These are phyloP conservation scores for Pyrenochaeta sp. DNA, from an alignment of 2,329 filamentous ascomycete genomes.

Conservation along the genomic window DNA sequence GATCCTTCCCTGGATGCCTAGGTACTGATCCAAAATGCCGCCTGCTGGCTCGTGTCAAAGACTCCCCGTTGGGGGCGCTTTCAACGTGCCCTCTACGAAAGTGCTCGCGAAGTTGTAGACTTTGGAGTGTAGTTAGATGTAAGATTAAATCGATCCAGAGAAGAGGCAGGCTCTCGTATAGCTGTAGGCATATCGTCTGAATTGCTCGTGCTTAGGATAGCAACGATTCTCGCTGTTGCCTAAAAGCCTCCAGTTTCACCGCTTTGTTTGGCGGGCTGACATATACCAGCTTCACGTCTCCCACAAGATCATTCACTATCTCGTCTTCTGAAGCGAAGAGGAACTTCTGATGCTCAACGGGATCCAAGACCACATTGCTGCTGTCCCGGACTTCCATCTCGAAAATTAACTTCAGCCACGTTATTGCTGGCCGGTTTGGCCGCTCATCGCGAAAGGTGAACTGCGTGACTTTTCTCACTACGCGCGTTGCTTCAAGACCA, in stretches of 20 bases:
- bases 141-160: too few relatives aligned
- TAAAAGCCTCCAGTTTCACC: conserved; percentile 47
- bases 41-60: background rate
- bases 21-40: background rate
- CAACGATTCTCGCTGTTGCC: conserved; percentile 23
- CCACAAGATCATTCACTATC: conserved; percentile 37
- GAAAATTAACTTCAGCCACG: conserved; percentile 50
- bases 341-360: conserved; percentile 53
- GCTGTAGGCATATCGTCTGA: background rate
- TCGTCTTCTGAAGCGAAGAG: conserved; percentile 54
- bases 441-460: conserved; percentile 34
- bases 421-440: conserved; percentile 16
- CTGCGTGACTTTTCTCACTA: conserved; percentile 55
- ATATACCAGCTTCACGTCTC: conserved; percentile 40
- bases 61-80: background rate
- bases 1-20: background rate
- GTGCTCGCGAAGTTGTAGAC: too few relatives aligned
- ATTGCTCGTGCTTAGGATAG: background rate
- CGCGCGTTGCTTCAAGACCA: conserved; percentile 55
- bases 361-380: conserved; percentile 43
- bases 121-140: background rate
- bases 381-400: conserved; percentile 44
- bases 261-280: conserved; percentile 42
- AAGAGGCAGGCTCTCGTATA: background rate
- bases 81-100: too few relatives aligned